Evolutionary conservation across 2,329 filamentous ascomycete species (phyloP), one percentile per base, ranked within the genome.

Genomic region (Scytalidium lignicola): DNA sequence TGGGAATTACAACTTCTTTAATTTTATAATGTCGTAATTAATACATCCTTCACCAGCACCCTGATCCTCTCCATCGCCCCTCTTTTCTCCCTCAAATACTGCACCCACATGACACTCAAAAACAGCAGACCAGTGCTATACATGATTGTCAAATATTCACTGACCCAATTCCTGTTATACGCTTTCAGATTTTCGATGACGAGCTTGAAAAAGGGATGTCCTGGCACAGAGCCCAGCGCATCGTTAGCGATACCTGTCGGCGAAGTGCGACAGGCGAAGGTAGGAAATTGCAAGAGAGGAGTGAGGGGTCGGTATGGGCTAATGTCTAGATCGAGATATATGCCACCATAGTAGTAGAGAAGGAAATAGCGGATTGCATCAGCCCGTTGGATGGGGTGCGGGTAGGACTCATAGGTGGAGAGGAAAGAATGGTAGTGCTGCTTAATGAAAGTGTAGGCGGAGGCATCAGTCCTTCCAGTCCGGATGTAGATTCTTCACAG

Each of bases 171-270:
- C 52, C 78, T 76, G 62, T 85, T 75, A 66, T 86, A 86, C 50
- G 75, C 73, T 49, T 79, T 75, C 17, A 90, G 70, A 13, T 77
- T 73, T 54, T 85, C 74, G 56, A 88, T 84, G 44, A 85, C 81
- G 42, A 75, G 73, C 45, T 81, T 71, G 71, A 88, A 88, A 70
- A 86, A 87, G 0, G 84, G 84, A 58, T 90, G 86, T 48, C 80
- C 74, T 0, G 83, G 80, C 0, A 85, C 74, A 17, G 83, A 69
- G 44, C 83, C 83, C 84, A 90, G 88, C 41, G 82, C 82, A 61
- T 90, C 86, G 70, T 90, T 90, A 55, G 83, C 86, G 57, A 90
- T 86, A 54, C 86, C 86, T 1, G 85, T 89, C 3, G 86, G 86
- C 5, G 75, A 70, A 0, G 86, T 90, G 10, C 21, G 32, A 22